These are phyloP conservation scores for Arabidopsis thaliana DNA, from an alignment of 345 rosid species.

Conservation along the genomic window DNA sequence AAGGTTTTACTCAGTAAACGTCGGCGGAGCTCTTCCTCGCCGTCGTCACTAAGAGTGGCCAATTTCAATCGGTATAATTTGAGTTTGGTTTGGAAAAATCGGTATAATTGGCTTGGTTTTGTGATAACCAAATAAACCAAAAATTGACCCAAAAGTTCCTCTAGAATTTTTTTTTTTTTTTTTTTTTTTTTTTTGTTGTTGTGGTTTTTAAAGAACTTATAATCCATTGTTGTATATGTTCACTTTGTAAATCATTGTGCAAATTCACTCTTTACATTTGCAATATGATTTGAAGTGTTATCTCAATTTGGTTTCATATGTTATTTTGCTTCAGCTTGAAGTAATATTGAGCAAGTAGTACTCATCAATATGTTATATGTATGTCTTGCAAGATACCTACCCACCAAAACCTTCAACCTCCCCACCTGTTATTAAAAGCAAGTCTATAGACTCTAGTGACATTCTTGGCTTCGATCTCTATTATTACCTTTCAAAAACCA, in stretches of 20 bases:
- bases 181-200: no score
- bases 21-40: conserved; percentile 15
- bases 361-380: not conserved
- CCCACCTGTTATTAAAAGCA: conserved; percentile 31
- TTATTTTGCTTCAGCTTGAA: not conserved
- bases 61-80: conserved; percentile 12
- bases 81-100: not conserved
- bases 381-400: conserved; percentile 30
- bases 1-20: not conserved
- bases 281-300: not conserved
- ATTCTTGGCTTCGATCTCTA: conserved; percentile 34
- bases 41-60: conserved; percentile 13
- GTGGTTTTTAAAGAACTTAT: no score
- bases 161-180: no score
- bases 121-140: conserved; percentile 3
- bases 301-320: not conserved
- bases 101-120: conserved; percentile 7
- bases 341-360: not conserved
- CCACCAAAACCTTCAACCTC: conserved; percentile 41
- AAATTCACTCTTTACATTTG: no score
- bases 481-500: not conserved
- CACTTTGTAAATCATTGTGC: no score
- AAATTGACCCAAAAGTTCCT: not conserved
- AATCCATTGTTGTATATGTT: no score
- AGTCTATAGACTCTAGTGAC: conserved; percentile 40